Conservation (phyloP, 1,139 yeast species). For the Geotrichum fermentans region DNA sequence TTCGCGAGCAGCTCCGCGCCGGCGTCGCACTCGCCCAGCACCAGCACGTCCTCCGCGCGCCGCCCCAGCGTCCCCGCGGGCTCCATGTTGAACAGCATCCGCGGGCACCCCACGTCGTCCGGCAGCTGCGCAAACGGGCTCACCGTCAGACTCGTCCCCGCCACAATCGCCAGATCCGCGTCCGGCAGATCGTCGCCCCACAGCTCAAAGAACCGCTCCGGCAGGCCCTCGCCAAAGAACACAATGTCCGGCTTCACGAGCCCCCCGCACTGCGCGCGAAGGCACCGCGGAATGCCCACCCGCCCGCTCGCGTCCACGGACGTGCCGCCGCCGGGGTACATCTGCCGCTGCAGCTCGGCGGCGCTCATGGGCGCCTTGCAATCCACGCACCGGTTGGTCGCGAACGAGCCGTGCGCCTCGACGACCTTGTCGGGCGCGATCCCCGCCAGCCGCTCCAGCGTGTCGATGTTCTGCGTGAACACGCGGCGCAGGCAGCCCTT, state of each 20-base stretch:
- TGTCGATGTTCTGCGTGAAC: constrained; percentile 90
- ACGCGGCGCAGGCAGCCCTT: constrained; percentile 59
- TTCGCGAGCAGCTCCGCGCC: constrained; percentile 52
- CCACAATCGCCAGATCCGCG: constrained; percentile 69
- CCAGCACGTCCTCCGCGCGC: constrained; percentile 55
- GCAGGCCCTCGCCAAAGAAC: constrained; percentile 86
- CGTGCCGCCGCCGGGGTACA: constrained; percentile 31
- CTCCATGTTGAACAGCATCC: constrained; percentile 72
- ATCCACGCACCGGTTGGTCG: constrained; percentile 72
- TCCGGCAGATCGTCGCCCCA: constrained; percentile 50
- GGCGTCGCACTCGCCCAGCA: constrained; percentile 59
- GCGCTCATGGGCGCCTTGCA: constrained; percentile 56
- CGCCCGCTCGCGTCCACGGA: constrained; percentile 20
- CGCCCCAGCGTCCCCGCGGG: constrained; percentile 61
- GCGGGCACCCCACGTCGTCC: constrained; percentile 50
- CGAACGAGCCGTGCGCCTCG: constrained; percentile 96
- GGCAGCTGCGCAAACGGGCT: constrained; percentile 87
- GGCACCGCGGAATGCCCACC: constrained; percentile 54
- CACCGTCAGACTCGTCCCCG: constrained; percentile 88
- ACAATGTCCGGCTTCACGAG: constrained; percentile 89
- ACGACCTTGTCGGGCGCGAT: constrained; percentile 58
- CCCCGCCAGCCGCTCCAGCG: constrained; percentile 83
- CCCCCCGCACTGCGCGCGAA: constrained; percentile 46
- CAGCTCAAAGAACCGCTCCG: constrained; percentile 52
- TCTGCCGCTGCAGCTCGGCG: constrained; percentile 45